Base-by-base conservation (phyloP, 139 green algal genomes). In the Chlamydomonas schloesseri region DNA sequence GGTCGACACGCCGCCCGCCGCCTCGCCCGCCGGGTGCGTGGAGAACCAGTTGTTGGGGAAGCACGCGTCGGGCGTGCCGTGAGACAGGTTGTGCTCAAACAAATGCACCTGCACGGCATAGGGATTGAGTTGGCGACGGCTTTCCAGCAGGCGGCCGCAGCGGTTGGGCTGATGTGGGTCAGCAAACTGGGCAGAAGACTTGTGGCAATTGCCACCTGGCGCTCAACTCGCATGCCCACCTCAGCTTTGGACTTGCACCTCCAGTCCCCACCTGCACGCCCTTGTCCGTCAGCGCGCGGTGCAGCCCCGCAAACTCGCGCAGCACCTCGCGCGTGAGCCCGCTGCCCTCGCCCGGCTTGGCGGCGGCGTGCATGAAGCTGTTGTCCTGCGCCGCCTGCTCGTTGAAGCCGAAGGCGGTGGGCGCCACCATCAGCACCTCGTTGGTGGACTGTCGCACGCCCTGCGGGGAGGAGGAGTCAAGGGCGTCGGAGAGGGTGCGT, bases 41-140 rank as follows among this genome's bases (percentile, higher is more conserved):
- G 74, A 88, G 88, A 96, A 98, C 97, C 97, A 99, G 95, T 99
- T 99, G 95, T 99, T 99, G 76, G 97, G 97, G 91, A 99, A 99
- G 68, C 96, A 93, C 0, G 97, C 96, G 83, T 99, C 97, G 15
- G 97, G 97, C 0, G 97, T 98, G 85, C 94, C 95, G 86, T 99
- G 96, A 28, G 75, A 34, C 60, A 94, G 76, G 73, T 70, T 90
- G 90, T 99, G 96, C 86, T 96, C 88, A 64, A 95, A 97, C 69
- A 98, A 82, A 2, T 80, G 74, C 24, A 95, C 89, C 23, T 93
- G 78, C 3, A 9, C 10, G 1, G 50, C n/a, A n/a, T 0, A 15
- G 50, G 31, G 10, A 17, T 50, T 50, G 13, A 47, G 28, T 10
- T 26, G 47, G 46, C n/a, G 36, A 17, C 6, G 9, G 64, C 5